A percentile compares a stretch with the other conserved stretches of the same genome.
Evolutionary conservation across 257 asterid species (phyloP).

Genomic region (Scutellaria barbata): DNA sequence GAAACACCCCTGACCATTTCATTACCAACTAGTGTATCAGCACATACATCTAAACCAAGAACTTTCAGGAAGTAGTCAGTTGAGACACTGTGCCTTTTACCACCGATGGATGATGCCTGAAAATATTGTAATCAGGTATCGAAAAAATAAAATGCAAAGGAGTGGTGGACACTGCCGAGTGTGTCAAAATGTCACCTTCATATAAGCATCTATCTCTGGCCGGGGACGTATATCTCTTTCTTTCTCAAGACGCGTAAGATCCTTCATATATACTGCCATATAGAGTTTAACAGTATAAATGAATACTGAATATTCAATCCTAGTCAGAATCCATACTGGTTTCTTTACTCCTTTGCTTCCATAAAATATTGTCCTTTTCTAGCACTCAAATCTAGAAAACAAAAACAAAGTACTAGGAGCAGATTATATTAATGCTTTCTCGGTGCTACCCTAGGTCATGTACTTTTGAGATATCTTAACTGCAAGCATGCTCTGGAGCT

Average conservation of each 20-base stretch:
- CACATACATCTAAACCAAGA: slow-evolving; percentile 86
- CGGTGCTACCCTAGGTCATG: slow-evolving; percentile 3
- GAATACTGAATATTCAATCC: slow-evolving; percentile 4
- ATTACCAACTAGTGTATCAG: slow-evolving; percentile 82
- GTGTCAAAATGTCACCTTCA: slow-evolving; percentile 62
- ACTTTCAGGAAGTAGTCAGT: slow-evolving; percentile 86
- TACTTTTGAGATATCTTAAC: neutral
- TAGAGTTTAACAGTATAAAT: neutral
- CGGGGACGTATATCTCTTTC: slow-evolving; percentile 73
- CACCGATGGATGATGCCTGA: slow-evolving; percentile 82
- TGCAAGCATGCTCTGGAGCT: neutral
- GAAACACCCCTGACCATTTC: slow-evolving; percentile 93
- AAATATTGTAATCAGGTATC: slow-evolving; percentile 4
- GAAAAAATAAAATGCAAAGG: neutral
- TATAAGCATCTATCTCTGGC: slow-evolving; percentile 84
- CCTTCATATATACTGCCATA: slow-evolving; percentile 65
- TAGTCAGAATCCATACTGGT: neutral
- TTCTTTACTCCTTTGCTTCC: slow-evolving; percentile 1
- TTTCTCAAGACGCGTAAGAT: slow-evolving; percentile 66
- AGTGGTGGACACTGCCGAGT: neutral
- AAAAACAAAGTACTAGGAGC: neutral
- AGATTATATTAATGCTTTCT: neutral
- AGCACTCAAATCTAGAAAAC: neutral
- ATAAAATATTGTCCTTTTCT: neutral
- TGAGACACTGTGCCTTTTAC: slow-evolving; percentile 71